phyloP scores from a whole-genome alignment of 2,329 filamentous ascomycete species.

The Mariannaea elegans region DNA sequence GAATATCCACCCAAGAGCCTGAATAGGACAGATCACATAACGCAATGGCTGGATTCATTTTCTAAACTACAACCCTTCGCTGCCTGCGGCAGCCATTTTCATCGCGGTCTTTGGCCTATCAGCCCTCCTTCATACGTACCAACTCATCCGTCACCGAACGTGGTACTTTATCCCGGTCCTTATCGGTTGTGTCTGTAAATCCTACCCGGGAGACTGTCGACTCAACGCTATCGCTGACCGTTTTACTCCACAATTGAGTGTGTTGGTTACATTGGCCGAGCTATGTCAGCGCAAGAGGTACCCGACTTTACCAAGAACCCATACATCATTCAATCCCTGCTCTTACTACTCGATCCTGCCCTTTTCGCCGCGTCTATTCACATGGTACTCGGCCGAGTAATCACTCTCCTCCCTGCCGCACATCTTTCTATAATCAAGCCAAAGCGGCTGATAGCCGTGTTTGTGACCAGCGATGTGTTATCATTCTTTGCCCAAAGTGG shows the following conservation, averaged over 20 bases:
- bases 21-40: too few relatives aligned
- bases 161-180: slow-evolving; percentile 64
- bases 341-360: slow-evolving; percentile 50
- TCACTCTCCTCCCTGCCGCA: slow-evolving; percentile 50
- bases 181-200: slow-evolving; percentile 59
- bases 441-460: slow-evolving; percentile 59
- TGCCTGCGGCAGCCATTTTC: slow-evolving; percentile 54
- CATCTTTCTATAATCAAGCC: slow-evolving; percentile 52
- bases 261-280: slow-evolving; percentile 57
- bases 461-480: slow-evolving; percentile 59
- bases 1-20: too few relatives aligned
- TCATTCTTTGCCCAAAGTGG: slow-evolving; percentile 50
- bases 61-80: slow-evolving; percentile 60
- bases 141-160: slow-evolving; percentile 51
- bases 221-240: too few relatives aligned
- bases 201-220: not conserved
- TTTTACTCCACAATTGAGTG: slow-evolving; percentile 34
- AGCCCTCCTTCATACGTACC: slow-evolving; percentile 50
- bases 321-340: slow-evolving; percentile 52
- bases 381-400: slow-evolving; percentile 56
- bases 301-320: slow-evolving; percentile 46
- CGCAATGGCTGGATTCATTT: slow-evolving; percentile 32
- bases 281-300: slow-evolving; percentile 52
- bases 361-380: slow-evolving; percentile 57
- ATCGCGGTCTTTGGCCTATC: slow-evolving; percentile 51